Evolutionary conservation across 441 rosid species (phyloP), one percentile per base, ranked within the genome.

Genomic region (Capsella rubella): DNA sequence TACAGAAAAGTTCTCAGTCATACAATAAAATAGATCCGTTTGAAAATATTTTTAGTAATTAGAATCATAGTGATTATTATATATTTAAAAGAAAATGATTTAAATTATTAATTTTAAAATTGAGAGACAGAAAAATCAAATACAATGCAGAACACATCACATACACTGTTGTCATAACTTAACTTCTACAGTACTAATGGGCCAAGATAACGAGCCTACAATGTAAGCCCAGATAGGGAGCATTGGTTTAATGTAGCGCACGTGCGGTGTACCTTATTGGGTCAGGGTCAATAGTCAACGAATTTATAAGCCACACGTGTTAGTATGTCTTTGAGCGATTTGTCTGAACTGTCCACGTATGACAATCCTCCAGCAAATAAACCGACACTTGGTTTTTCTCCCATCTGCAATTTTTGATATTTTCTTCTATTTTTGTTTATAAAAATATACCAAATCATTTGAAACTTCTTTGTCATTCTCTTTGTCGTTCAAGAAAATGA

Each of bases 251-350:
- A 70, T 80, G 74, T 69, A 58, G 59, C 85, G 66, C 94, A 82
- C 89, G 91, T 84, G 89, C 16, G 89, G 84, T 78, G 59, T 81
- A 82, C 77, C 81, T 76, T 65, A 29, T 21, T 27, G 40, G 79
- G 72, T 57, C 65, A 1, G 1, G 31, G 57, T 78, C 76, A 74
- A 73, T 72, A 69, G 84, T 82, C 84, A 68, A 77, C 64, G 62
- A 40, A 28, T 52, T 11, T 9, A 7, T 12, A 64, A 75, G 67
- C 53, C 86, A 83, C 84, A 82, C 84, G 89, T 84, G 89, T 79
- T 62, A 12, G 11, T 75, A 82, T 79, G 14, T 40, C 12, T 74
- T 51, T 60, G 68, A 67, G 62, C 46, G 78, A 67, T 60, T 21
- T 40, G 56, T 67, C 42, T 55, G 58, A 34, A 32, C 25, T 25